Conservation (phyloP, 345 rosid species). For the Cardiospermum halicacabum region DNA sequence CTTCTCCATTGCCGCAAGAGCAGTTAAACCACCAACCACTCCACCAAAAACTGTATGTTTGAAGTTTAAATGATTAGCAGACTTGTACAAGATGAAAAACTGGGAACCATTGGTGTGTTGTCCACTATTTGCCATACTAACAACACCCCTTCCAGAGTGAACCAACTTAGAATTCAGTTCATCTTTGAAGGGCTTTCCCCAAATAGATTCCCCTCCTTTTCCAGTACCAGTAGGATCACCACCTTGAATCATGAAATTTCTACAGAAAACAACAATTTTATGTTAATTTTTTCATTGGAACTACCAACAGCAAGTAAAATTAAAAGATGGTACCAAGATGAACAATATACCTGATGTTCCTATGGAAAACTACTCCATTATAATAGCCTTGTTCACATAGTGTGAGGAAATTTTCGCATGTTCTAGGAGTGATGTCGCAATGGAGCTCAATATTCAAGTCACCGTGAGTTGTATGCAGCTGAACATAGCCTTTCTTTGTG, state of each 20-base stretch:
- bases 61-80: constrained; percentile 90
- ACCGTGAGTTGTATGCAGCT: constrained; percentile 82
- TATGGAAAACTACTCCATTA: constrained; percentile 71
- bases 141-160: constrained; percentile 91
- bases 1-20: constrained; percentile 85
- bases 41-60: constrained; percentile 95
- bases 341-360: constrained; percentile 61
- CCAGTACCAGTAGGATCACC: constrained; percentile 98
- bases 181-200: constrained; percentile 97
- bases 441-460: constrained; percentile 93
- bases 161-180: constrained; percentile 85
- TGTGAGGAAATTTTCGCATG: constrained; percentile 89
- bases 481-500: constrained; percentile 92
- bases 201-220: constrained; percentile 84
- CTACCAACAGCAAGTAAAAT: not conserved
- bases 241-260: constrained; percentile 99
- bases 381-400: constrained; percentile 84
- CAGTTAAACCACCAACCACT: constrained; percentile 84
- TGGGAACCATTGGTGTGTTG: constrained; percentile 97
- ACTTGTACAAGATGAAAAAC: constrained; percentile 93
- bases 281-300: constrained; percentile 9
- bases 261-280: constrained; percentile 12
- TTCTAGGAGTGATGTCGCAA: constrained; percentile 84
- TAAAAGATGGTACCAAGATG: not conserved
- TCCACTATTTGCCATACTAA: constrained; percentile 98